Evolutionary conservation across 2,329 filamentous ascomycete genomes (phyloP).

Genomic region (Sporothrix pseudoabietina): DNA sequence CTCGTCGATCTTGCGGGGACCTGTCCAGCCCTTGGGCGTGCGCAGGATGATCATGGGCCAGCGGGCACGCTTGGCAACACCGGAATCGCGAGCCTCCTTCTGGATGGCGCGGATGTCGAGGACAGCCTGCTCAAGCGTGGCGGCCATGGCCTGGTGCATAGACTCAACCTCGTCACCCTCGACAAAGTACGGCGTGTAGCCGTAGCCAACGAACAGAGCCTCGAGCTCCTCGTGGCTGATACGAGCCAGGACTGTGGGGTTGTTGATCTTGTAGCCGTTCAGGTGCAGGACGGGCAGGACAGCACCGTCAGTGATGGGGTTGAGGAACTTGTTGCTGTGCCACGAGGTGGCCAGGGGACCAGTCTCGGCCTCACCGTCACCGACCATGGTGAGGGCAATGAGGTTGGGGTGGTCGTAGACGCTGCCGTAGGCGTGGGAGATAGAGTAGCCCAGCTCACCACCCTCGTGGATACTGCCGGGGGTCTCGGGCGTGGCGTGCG

Average conservation of each 20-base stretch:
- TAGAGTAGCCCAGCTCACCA: slow-evolving; percentile 78
- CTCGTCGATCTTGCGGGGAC: slow-evolving; percentile 68
- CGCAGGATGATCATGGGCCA: slow-evolving; percentile 82
- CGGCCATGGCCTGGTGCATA: slow-evolving; percentile 83
- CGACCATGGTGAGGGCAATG: slow-evolving; percentile 76
- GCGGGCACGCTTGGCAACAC: slow-evolving; percentile 67
- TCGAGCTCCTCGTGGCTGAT: slow-evolving; percentile 74
- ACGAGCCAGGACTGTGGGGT: slow-evolving; percentile 72
- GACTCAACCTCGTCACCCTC: slow-evolving; percentile 71
- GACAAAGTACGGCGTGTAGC: slow-evolving; percentile 79
- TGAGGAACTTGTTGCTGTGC: slow-evolving; percentile 82
- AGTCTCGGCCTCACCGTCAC: slow-evolving; percentile 80
- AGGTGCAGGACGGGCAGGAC: slow-evolving; percentile 77
- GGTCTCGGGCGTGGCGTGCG: slow-evolving; percentile 77
- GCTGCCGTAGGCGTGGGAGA: slow-evolving; percentile 76
- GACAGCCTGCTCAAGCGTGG: slow-evolving; percentile 72
- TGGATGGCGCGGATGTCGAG: slow-evolving; percentile 69
- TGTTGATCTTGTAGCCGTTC: slow-evolving; percentile 86
- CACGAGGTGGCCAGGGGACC: slow-evolving; percentile 76
- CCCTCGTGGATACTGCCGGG: slow-evolving; percentile 77
- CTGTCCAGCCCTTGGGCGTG: slow-evolving; percentile 79
- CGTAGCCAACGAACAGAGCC: slow-evolving; percentile 70
- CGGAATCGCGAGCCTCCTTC: slow-evolving; percentile 69
- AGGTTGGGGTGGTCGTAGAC: slow-evolving; percentile 75
- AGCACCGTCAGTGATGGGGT: slow-evolving; percentile 75